Evolutionary conservation across 768 basidiomycete genomes (phyloP).

Genomic region (Tylopilus cervinicoccineus): DNA sequence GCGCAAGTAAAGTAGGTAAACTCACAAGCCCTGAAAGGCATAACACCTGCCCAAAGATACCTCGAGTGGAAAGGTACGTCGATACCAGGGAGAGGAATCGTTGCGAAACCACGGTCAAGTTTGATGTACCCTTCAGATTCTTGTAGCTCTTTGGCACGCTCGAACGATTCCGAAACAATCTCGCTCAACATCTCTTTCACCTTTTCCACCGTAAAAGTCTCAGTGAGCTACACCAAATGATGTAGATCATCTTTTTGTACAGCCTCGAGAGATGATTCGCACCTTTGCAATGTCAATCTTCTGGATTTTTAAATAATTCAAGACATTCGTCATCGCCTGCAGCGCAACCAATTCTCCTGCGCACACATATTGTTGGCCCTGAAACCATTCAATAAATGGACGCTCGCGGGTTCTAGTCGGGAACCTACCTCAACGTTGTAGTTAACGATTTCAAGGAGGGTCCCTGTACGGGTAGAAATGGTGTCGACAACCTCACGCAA

Average conservation of each 20-base stretch:
- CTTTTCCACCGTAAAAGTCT: constrained; percentile 84
- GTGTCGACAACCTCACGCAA: constrained; percentile 96
- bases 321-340: constrained; percentile 91
- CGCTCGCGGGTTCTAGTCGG: not conserved
- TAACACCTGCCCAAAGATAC: constrained; percentile 97
- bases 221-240: constrained; percentile 60
- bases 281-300: constrained; percentile 93
- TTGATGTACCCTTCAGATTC: constrained; percentile 83
- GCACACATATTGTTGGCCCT: constrained; percentile 99
- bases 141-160: constrained; percentile 74
- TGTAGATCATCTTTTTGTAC: not conserved
- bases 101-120: constrained; percentile 95
- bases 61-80: constrained; percentile 99
- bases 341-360: constrained; percentile 94
- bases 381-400: constrained; percentile 12
- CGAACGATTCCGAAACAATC: constrained; percentile 80
- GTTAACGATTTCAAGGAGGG: constrained; percentile 97
- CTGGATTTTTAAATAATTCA: constrained; percentile 95
- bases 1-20: constrained; percentile 14
- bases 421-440: constrained; percentile 80
- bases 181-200: constrained; percentile 95
- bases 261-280: constrained; percentile 1
- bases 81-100: constrained; percentile 92
- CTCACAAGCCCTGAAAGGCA: constrained; percentile 96
- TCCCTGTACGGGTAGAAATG: constrained; percentile 71